These are phyloP conservation scores for Arabidopsis hybrid DNA, from an alignment of 441 rosid genomes.

Conservation along the genomic window DNA sequence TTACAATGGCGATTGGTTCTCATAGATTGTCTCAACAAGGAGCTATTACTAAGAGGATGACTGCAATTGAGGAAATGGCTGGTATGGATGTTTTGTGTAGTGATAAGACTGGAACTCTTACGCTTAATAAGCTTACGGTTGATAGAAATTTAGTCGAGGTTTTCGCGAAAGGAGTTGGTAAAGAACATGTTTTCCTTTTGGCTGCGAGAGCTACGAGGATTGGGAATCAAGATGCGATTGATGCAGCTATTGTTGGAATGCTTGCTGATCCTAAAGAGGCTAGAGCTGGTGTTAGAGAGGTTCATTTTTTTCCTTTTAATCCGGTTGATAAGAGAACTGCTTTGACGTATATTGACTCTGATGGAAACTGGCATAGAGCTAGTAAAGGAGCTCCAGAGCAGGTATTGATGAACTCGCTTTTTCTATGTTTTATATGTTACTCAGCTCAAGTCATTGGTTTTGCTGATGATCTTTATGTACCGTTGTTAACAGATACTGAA, in stretches of 20 bases:
- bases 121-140: slow-evolving; percentile 80
- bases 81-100: slow-evolving; percentile 96
- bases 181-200: slow-evolving; percentile 56
- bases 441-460: slow-evolving; percentile 2
- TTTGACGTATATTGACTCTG: slow-evolving; percentile 74
- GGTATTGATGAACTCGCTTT: slow-evolving; percentile 41
- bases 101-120: slow-evolving; percentile 92
- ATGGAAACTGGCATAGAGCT: slow-evolving; percentile 82
- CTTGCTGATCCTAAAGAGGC: slow-evolving; percentile 74
- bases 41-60: slow-evolving; percentile 98
- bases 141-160: slow-evolving; percentile 80
- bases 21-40: slow-evolving; percentile 88
- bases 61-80: slow-evolving; percentile 98
- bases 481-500: slow-evolving; percentile 55
- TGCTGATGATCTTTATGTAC: slow-evolving; percentile 3
- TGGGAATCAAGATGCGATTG: slow-evolving; percentile 63
- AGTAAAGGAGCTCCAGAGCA: slow-evolving; percentile 99
- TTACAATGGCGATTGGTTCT: slow-evolving; percentile 97
- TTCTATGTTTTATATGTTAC: background rate
- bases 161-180: slow-evolving; percentile 54
- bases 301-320: slow-evolving; percentile 87
- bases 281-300: slow-evolving; percentile 75
- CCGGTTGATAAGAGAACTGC: slow-evolving; percentile 94
- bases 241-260: slow-evolving; percentile 59
- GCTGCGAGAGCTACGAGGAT: slow-evolving; percentile 65